These are phyloP conservation scores for Aspergillus clavatus DNA, from an alignment of 2,329 filamentous ascomycete genomes.

Conservation along the genomic window DNA sequence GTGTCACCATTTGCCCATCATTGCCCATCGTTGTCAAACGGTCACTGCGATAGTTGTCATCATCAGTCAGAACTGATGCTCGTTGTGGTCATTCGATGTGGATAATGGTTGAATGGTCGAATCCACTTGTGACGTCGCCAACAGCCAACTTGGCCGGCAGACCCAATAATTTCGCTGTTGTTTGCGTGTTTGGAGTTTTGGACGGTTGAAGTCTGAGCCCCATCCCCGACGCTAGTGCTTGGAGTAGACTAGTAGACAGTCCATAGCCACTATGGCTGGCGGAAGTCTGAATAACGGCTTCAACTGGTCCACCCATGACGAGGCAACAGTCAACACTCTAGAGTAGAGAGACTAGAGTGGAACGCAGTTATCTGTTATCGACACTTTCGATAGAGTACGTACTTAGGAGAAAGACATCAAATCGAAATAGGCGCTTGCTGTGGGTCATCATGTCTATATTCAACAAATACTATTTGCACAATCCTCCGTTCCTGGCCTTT, in stretches of 20 bases:
- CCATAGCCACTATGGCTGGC: too few relatives aligned
- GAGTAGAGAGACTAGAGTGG: too few relatives aligned
- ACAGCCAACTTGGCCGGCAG: not conserved
- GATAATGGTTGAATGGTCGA: not conserved
- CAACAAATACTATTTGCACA: not conserved
- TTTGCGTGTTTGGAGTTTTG: not conserved
- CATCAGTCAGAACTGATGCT: not conserved
- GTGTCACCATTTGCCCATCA: too few relatives aligned
- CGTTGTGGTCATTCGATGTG: not conserved
- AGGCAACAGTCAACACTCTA: not conserved
- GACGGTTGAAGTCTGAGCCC: not conserved
- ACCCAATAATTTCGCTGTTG: not conserved
- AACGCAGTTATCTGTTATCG: too few relatives aligned
- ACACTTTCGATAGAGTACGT: too few relatives aligned
- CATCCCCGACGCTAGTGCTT: too few relatives aligned
- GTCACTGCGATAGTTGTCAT: too few relatives aligned
- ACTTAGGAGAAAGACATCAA: too few relatives aligned
- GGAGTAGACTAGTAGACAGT: too few relatives aligned
- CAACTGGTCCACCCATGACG: not conserved
- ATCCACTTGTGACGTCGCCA: slow-evolving; percentile 6
- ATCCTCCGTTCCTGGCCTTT: not conserved
- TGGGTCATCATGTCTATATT: not conserved
- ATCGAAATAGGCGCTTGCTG: not conserved
- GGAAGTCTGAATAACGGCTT: too few relatives aligned
- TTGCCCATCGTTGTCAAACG: too few relatives aligned